Conservation (phyloP, 306 rosid genomes). For the Senna siamea region DNA sequence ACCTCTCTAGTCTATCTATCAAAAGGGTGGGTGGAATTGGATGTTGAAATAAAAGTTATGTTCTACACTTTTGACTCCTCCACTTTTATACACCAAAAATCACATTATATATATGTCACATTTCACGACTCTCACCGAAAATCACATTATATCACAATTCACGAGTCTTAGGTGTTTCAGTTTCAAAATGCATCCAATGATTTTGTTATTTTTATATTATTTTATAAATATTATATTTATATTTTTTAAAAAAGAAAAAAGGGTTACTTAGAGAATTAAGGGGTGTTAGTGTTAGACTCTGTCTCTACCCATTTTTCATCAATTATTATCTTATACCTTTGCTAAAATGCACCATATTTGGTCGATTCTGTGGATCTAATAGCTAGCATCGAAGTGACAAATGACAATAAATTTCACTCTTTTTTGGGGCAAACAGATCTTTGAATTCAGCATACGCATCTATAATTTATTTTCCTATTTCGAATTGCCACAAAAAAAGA, state of each 20-base stretch:
- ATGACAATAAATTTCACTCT: not conserved
- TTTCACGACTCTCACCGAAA: slow-evolving; percentile 3
- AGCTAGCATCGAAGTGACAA: slow-evolving; percentile 4
- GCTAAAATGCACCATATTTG: not conserved
- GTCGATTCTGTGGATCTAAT: not conserved
- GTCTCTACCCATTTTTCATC: too few species aligned
- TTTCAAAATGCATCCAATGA: not conserved
- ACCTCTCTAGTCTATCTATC: not conserved
- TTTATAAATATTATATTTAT: too few species aligned
- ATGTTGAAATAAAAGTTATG: slow-evolving; percentile 29
- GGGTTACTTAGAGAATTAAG: too few species aligned
- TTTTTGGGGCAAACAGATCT: slow-evolving; percentile 3
- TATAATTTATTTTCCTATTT: slow-evolving; percentile 13
- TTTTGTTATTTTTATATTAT: too few species aligned
- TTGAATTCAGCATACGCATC: slow-evolving; percentile 8
- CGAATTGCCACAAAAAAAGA: not conserved
- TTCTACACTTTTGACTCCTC: slow-evolving; percentile 40
- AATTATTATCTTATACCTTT: too few species aligned
- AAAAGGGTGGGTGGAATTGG: slow-evolving; percentile 37
- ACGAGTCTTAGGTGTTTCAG: not conserved
- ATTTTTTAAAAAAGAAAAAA: too few species aligned
- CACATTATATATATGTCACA: not conserved
- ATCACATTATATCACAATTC: not conserved
- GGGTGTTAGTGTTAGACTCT: too few species aligned
- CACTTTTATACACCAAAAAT: slow-evolving; percentile 34